Evolutionary conservation across 352 stramenopile genomes (phyloP).

Genomic region (Aphanomyces euteiches): DNA sequence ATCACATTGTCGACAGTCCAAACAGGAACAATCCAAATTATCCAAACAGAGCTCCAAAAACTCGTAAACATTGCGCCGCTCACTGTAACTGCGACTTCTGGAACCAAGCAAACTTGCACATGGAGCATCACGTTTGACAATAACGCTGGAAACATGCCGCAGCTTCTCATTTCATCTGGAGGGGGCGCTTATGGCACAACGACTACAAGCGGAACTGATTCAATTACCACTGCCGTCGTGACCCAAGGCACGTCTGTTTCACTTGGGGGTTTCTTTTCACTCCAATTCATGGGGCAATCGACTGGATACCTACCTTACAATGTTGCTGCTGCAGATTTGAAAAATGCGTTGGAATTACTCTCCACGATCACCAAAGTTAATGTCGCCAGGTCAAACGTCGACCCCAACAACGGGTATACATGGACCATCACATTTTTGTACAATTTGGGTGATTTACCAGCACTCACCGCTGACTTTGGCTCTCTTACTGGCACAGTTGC

Average conservation of each 20-base stretch:
- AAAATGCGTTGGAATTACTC: conserved; percentile 87
- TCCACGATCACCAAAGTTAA: conserved; percentile 84
- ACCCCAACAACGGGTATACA: conserved; percentile 89
- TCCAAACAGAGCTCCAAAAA: conserved; percentile 92
- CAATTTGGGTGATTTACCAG: conserved; percentile 82
- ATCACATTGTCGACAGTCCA: conserved; percentile 64
- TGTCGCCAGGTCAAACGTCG: conserved; percentile 76
- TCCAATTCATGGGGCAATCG: conserved; percentile 83
- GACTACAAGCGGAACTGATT: conserved; percentile 41
- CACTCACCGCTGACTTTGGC: conserved; percentile 71
- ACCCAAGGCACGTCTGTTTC: conserved; percentile 49
- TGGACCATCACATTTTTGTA: conserved; percentile 93
- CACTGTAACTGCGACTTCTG: conserved; percentile 64
- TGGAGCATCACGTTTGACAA: conserved; percentile 93
- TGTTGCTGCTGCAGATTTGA: conserved; percentile 79
- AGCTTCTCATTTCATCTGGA: conserved; percentile 46
- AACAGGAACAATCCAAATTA: conserved; percentile 87
- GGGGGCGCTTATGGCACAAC: conserved; percentile 40
- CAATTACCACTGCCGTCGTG: conserved; percentile 42
- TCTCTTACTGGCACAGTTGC: conserved; percentile 88
- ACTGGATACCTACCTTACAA: conserved; percentile 91
- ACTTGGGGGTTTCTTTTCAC: conserved; percentile 76
- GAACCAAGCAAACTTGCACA: conserved; percentile 69
- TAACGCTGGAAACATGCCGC: conserved; percentile 82
- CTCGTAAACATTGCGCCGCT: conserved; percentile 88